Evolutionary conservation across 495 filamentous ascomycete species (phyloP).

Genomic region (Neurospora sp.): DNA sequence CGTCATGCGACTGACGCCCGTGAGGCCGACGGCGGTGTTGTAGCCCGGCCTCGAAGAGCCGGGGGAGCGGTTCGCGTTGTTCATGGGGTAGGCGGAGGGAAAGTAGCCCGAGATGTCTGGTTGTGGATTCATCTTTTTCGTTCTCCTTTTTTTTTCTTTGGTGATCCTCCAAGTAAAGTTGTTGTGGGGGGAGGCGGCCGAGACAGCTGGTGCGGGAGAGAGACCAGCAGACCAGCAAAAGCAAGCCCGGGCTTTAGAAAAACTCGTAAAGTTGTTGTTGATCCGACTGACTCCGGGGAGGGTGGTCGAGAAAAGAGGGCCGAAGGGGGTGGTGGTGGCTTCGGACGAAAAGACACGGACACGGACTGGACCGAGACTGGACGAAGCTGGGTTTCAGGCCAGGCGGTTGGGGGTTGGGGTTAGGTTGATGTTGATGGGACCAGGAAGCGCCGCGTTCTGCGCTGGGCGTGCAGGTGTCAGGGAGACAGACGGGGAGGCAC

Average conservation of each 20-base stretch:
- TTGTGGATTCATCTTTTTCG: conserved; percentile 23
- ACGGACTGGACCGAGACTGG: not conserved
- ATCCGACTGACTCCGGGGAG: not conserved
- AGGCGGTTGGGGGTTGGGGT: not conserved
- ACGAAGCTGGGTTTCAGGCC: not conserved
- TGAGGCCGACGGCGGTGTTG: conserved; percentile 51
- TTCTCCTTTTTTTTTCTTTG: not conserved
- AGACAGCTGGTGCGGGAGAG: conserved; percentile 8
- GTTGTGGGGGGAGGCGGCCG: conserved; percentile 4
- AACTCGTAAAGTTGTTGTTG: not conserved
- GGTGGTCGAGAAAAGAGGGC: not conserved
- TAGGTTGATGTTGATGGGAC: not conserved
- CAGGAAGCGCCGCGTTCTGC: not conserved
- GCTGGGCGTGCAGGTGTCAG: not conserved
- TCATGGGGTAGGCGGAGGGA: conserved; percentile 19
- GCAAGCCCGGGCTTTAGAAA: not conserved
- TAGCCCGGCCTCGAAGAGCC: conserved; percentile 35
- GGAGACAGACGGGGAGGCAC: not conserved
- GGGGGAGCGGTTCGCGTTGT: conserved; percentile 30
- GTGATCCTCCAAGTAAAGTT: not conserved
- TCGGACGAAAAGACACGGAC: not conserved
- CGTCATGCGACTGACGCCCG: conserved; percentile 54
- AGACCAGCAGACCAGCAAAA: conserved; percentile 10
- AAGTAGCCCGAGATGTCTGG: conserved; percentile 13
- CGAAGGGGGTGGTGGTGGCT: not conserved